Conservation (phyloP, 2,329 filamentous ascomycete genomes). For the Taxawa tesnikishii region DNA sequence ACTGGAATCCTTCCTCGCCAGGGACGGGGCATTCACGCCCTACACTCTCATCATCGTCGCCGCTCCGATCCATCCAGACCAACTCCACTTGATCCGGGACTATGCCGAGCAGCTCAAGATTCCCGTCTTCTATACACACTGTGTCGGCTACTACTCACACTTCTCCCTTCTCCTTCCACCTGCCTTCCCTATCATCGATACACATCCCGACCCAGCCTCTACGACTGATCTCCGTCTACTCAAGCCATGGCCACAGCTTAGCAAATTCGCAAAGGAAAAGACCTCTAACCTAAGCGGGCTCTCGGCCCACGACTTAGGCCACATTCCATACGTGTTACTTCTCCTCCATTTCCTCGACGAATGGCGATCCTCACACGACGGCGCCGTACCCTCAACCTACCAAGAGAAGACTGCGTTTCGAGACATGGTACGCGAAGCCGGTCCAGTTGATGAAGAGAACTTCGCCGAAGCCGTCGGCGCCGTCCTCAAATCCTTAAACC, state of each 20-base stretch:
- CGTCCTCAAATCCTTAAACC: constrained; percentile 74
- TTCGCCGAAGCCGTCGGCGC: constrained; percentile 84
- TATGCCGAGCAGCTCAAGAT: constrained; percentile 46
- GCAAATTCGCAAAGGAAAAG: constrained; percentile 52
- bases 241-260: constrained; percentile 73
- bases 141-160: constrained; percentile 81
- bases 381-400: constrained; percentile 58
- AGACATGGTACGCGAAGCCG: constrained; percentile 58
- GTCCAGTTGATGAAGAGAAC: constrained; percentile 73
- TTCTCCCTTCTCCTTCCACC: constrained; percentile 68
- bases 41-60: constrained; percentile 52
- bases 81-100: constrained; percentile 37
- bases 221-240: constrained; percentile 77
- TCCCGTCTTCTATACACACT: constrained; percentile 73
- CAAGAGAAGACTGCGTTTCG: constrained; percentile 79
- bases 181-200: constrained; percentile 88
- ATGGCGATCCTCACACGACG: constrained; percentile 64
- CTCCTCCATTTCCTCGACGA: constrained; percentile 68
- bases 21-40: constrained; percentile 26
- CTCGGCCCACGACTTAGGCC: constrained; percentile 45
- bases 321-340: constrained; percentile 77
- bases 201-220: constrained; percentile 78
- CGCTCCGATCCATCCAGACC: constrained; percentile 42
- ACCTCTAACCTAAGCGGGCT: constrained; percentile 36
- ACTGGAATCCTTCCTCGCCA: constrained; percentile 29